Evolutionary conservation across 768 basidiomycete species (phyloP).

Genomic region (Mycena haematopus): DNA sequence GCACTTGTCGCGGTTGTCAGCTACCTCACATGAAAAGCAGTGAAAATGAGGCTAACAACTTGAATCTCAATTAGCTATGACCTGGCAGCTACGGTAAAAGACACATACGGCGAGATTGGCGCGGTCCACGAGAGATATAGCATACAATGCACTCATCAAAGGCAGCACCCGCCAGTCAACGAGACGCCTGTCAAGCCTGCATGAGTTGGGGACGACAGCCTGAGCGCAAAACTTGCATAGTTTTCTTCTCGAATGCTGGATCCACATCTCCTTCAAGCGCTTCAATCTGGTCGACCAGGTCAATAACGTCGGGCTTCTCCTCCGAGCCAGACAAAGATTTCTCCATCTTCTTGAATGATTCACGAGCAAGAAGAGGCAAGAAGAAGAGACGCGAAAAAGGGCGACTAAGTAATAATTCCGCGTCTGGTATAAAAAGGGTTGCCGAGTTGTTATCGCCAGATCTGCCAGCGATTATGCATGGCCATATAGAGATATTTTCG

Average conservation of each 20-base stretch:
- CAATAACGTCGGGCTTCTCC: background rate
- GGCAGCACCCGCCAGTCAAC: constrained; percentile 12
- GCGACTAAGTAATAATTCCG: too few species aligned
- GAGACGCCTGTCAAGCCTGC: constrained; percentile 9
- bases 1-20: constrained; percentile 13
- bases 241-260: constrained; percentile 8
- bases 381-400: background rate
- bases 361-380: background rate
- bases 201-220: background rate
- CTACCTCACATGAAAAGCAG: constrained; percentile 5
- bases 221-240: background rate
- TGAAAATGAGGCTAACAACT: constrained; percentile 8
- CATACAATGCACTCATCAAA: constrained; percentile 14
- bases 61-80: constrained; percentile 1
- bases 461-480: too few species aligned
- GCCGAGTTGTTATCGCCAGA: too few species aligned
- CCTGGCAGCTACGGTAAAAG: too few species aligned
- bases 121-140: constrained; percentile 12
- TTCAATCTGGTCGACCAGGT: background rate
- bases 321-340: background rate
- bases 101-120: constrained; percentile 8
- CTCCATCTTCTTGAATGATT: background rate
- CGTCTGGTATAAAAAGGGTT: too few species aligned
- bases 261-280: background rate
- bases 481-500: too few species aligned